Conservation (phyloP, 2,329 filamentous ascomycete genomes). For the Didymella arachidicola region DNA sequence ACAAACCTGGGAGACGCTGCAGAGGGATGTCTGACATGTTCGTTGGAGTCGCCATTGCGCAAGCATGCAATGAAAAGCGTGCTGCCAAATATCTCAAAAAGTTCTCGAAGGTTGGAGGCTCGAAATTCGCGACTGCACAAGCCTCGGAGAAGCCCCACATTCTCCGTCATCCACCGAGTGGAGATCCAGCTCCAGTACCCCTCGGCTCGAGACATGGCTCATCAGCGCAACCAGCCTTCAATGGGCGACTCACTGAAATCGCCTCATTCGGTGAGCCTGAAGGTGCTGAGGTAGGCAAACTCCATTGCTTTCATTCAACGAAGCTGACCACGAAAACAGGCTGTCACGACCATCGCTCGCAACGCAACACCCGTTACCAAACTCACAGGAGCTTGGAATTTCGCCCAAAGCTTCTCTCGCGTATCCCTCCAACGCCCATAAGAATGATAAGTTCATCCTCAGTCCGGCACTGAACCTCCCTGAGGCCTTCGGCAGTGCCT, state of each 20-base stretch:
- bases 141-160: slow-evolving; percentile 20
- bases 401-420: slow-evolving; percentile 70
- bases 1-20: slow-evolving; percentile 53
- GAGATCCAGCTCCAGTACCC: slow-evolving; percentile 10
- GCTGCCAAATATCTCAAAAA: background rate
- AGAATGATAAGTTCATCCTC: slow-evolving; percentile 63
- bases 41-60: slow-evolving; percentile 14
- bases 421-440: slow-evolving; percentile 64
- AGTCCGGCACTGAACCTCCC: slow-evolving; percentile 78
- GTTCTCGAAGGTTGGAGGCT: background rate
- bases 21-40: slow-evolving; percentile 42
- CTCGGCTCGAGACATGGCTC: slow-evolving; percentile 43
- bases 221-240: slow-evolving; percentile 48
- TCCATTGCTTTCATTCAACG: slow-evolving; percentile 55
- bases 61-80: background rate
- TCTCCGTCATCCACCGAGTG: slow-evolving; percentile 13
- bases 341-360: slow-evolving; percentile 83
- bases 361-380: slow-evolving; percentile 70
- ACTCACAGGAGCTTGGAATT: slow-evolving; percentile 60
- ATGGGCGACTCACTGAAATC: slow-evolving; percentile 50
- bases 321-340: slow-evolving; percentile 55
- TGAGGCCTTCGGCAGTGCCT: slow-evolving; percentile 89
- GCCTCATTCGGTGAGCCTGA: slow-evolving; percentile 84
- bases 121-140: slow-evolving; percentile 16
- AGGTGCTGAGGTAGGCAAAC: slow-evolving; percentile 77